phyloP scores from a whole-genome alignment of 176 grass and related monocot genomes.

The Phoenix roebelenii region DNA sequence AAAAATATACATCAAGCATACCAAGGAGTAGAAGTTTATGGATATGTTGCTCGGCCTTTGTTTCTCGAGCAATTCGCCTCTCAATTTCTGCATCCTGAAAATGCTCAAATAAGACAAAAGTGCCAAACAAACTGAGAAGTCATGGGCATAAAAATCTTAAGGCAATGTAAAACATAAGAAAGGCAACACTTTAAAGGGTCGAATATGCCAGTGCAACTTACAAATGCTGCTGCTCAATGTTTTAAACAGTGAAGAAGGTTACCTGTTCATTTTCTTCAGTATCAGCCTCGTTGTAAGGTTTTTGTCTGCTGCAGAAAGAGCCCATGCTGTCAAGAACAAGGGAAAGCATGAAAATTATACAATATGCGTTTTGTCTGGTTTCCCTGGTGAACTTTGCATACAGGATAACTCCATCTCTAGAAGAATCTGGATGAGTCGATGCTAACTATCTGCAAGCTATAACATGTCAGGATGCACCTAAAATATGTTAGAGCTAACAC shows the following conservation, averaged over 20 bases:
- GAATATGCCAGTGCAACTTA: too few relatives aligned
- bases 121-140: slow-evolving; percentile 3
- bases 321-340: slow-evolving; percentile 70
- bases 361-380: slow-evolving; percentile 23
- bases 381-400: too few relatives aligned
- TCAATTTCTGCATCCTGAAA: slow-evolving; percentile 76
- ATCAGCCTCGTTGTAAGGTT: slow-evolving; percentile 60
- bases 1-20: slow-evolving; percentile 16
- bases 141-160: too few relatives aligned
- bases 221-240: too few relatives aligned
- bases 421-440: background rate
- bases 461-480: too few relatives aligned
- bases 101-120: slow-evolving; percentile 1
- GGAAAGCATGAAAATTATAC: slow-evolving; percentile 53
- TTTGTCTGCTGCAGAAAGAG: slow-evolving; percentile 78
- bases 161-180: too few relatives aligned
- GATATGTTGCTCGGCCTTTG: slow-evolving; percentile 90
- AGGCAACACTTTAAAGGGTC: too few relatives aligned
- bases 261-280: slow-evolving; percentile 65
- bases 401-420: slow-evolving; percentile 20
- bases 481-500: too few relatives aligned
- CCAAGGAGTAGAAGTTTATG: slow-evolving; percentile 92
- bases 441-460: too few relatives aligned
- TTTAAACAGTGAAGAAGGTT: slow-evolving; percentile 1
- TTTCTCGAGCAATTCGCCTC: slow-evolving; percentile 68